Conservation (phyloP, 306 rosid genomes). For the Lupinus albus region DNA sequence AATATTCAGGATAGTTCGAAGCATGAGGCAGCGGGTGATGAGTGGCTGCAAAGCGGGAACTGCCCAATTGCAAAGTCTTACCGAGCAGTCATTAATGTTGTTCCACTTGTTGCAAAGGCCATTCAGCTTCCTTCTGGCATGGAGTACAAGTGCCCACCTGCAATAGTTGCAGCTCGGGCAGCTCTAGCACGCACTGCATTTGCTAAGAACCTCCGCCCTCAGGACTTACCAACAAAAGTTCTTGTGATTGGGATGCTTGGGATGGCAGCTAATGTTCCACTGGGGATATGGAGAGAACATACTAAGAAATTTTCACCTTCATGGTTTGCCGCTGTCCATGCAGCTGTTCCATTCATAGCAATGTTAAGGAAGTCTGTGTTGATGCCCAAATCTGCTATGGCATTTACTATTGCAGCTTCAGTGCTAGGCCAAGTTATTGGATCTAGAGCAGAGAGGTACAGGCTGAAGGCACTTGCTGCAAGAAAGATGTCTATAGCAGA, state of each 20-base stretch:
- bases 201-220: conserved; percentile 94
- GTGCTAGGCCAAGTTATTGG: conserved; percentile 92
- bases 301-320: conserved; percentile 90
- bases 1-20: conserved; percentile 68
- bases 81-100: conserved; percentile 78
- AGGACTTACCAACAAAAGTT: conserved; percentile 83
- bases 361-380: conserved; percentile 84
- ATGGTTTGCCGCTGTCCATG: conserved; percentile 95
- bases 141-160: conserved; percentile 76
- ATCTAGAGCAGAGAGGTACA: conserved; percentile 83
- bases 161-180: conserved; percentile 86
- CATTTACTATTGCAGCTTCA: conserved; percentile 93
- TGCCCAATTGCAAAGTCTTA: conserved; percentile 97
- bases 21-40: conserved; percentile 79
- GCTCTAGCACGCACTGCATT: conserved; percentile 87
- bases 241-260: conserved; percentile 88
- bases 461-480: conserved; percentile 62
- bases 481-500: conserved; percentile 26
- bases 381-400: conserved; percentile 99
- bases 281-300: conserved; percentile 97
- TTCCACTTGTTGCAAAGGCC: conserved; percentile 91
- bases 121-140: conserved; percentile 84
- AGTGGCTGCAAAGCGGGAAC: conserved; percentile 86
- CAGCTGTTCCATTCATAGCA: conserved; percentile 98
- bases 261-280: conserved; percentile 93